Base-by-base conservation (phyloP, 1,139 yeast genomes). In the Pichia kudriavzevii region DNA sequence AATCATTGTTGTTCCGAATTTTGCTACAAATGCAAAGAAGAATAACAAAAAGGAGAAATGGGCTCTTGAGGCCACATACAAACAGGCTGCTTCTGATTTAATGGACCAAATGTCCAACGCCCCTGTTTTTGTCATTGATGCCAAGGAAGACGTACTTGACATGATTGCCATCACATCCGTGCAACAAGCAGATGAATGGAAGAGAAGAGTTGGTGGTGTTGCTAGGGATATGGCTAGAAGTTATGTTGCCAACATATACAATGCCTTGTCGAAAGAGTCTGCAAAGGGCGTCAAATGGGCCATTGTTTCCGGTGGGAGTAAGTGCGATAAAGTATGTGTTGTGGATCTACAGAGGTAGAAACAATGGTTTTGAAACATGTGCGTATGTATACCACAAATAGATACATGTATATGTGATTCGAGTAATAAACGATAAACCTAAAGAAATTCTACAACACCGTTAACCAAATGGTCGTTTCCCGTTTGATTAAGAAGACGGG, bases 111-210 rank as follows among this genome's bases (percentile, higher is more conserved):
- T 88, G 34, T 66, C 77, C 0, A 58, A 61, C 19, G 78, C 91
- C 0, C 85, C 95, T 0, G 72, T 88, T 1, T 64, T 85, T 30
- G 70, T 81, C 1, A 69, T 88, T 24, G 97, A 91, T 52, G 75
- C 73, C 2, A 69, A 80, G 41, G 95, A 85, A 47, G 96, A 85
- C 45, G 82, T 83, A 1, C 53, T 88, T 40, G 93, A 84, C 30
- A 83, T 85, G 68, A 83, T 88, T 29, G 66, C 79, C 22, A 70
- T 79, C 1, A 79, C 94, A 0, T 79, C 94, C 0, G 67, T 88
- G 15, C 68, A 69, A 27, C 85, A 77, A 44, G 79, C 76, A 26
- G 96, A 88, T 42, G 95, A 87, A 66, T 88, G 96, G 95, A 63
- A 77, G 30, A 66, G 94, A 47, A 80, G 83, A 47, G 87, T 87